phyloP scores from a whole-genome alignment of 345 rosid species.

The Euphorbia lathyris region DNA sequence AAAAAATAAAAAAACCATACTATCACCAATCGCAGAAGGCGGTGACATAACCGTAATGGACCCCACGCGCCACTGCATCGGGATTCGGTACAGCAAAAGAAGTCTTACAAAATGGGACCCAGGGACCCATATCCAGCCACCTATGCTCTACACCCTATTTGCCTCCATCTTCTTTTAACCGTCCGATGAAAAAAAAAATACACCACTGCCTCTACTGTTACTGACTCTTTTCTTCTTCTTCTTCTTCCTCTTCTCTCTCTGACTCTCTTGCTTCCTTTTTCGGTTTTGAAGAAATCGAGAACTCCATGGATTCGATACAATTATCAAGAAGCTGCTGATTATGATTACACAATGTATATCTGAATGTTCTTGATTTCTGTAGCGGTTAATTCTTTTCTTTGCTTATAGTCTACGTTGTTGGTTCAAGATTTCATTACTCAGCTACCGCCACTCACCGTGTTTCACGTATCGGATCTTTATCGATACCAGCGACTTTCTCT shows the following conservation, averaged over 20 bases:
- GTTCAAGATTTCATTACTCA: slow-evolving; percentile 7
- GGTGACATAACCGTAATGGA: slow-evolving; percentile 10
- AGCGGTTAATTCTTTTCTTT: slow-evolving; percentile 47
- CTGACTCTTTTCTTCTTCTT: not conserved
- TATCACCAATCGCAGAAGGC: not conserved
- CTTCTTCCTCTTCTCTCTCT: not conserved
- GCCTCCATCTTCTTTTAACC: slow-evolving; percentile 1
- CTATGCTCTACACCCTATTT: not conserved
- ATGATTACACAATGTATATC: not conserved
- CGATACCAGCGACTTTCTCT: slow-evolving; percentile 24
- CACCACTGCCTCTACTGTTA: not conserved
- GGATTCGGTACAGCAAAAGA: slow-evolving; percentile 19
- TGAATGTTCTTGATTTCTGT: slow-evolving; percentile 22
- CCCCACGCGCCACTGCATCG: slow-evolving; percentile 13
- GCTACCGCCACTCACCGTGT: slow-evolving; percentile 10
- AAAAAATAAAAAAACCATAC: not conserved
- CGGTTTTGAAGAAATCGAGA: not conserved
- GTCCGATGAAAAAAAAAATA: slow-evolving; percentile 22
- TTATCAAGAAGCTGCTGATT: slow-evolving; percentile 2
- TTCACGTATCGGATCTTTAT: slow-evolving; percentile 27
- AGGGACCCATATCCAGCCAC: slow-evolving; percentile 1
- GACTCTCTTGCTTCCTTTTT: not conserved
- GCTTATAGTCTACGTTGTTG: slow-evolving; percentile 52
- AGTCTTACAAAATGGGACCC: slow-evolving; percentile 2
- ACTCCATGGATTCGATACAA: not conserved